phyloP scores from a whole-genome alignment of 352 stramenopile genomes.

The Phytophthora agathidicida region DNA sequence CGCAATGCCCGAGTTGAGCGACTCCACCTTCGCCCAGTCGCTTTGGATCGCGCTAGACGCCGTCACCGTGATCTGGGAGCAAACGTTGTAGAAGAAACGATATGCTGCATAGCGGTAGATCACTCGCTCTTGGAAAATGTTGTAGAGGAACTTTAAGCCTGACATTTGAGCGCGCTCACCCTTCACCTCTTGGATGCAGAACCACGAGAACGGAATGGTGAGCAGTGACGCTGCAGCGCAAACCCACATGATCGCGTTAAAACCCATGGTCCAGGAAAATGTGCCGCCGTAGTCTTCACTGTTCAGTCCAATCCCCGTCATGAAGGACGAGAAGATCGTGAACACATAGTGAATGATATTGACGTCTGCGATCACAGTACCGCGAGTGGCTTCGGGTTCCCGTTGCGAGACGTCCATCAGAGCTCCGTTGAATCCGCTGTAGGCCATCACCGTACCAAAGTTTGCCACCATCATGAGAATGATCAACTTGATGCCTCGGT shows the following conservation, averaged over 20 bases:
- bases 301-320: conserved; percentile 53
- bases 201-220: conserved; percentile 40
- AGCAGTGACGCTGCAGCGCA: conserved; percentile 33
- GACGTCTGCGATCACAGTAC: conserved; percentile 42
- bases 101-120: conserved; percentile 58
- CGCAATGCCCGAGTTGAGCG: conserved; percentile 57
- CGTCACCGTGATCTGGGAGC: conserved; percentile 48
- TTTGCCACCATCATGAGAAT: conserved; percentile 76
- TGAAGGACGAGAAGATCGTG: conserved; percentile 43
- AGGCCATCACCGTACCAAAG: conserved; percentile 75
- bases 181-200: conserved; percentile 48
- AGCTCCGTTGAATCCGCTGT: conserved; percentile 71
- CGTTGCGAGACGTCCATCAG: conserved; percentile 59
- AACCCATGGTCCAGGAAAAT: conserved; percentile 59
- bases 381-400: conserved; percentile 42
- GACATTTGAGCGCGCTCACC: conserved; percentile 27
- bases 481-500: conserved; percentile 53
- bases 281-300: conserved; percentile 50
- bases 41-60: conserved; percentile 51
- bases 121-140: conserved; percentile 45
- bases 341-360: conserved; percentile 42
- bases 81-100: conserved; percentile 50
- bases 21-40: conserved; percentile 56
- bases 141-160: conserved; percentile 41
- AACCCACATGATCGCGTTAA: conserved; percentile 58